Evolutionary conservation across 1,139 yeast genomes (phyloP), one percentile per base, ranked within the genome.

Genomic region (Sugiyamaella pinicola): DNA sequence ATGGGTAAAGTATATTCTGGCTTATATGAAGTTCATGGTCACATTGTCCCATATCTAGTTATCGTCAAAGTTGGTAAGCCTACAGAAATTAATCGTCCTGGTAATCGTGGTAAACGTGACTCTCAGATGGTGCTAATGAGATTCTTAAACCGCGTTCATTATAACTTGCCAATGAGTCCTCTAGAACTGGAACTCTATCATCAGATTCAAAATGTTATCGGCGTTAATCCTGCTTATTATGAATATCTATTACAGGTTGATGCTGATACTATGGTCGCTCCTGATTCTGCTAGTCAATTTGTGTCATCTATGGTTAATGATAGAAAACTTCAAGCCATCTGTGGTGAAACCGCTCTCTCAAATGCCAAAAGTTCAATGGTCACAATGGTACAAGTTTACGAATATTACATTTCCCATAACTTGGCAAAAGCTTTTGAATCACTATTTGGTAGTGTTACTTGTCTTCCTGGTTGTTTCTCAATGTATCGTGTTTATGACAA

Each of bases 321-420:
- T 51, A 66, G 67, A 28, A 65, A 67, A 38, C 63, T 74, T 31
- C 74, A 70, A 48, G 77, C 76, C 2, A 61, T 73, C 9, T 74
- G 77, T 55, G 77, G 77, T 44, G 77, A 73, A 54, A 73, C 77
- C 1, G 72, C 71, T 39, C 58, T 73, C 33, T 69, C 72, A 17
- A 73, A 73, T 53, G 70, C 75, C 10, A 67, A 70, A 41, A 63
- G 66, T 21, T 69, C 74, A 24, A 64, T 74, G 52, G 66, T 70
- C 43, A 73, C 77, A 1, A 74, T 74, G 77, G 69, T 73, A 53
- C 77, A 73, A 57, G 77, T 73, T 8, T 73, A 72, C 58, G 77
- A 73, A 57, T 73, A 73, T 64, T 73, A 70, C 57, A 73, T 74
- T 61, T 72, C 76, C 19, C 77, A 73, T 58, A 71, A 74, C 53